Conservation (phyloP, 1,284 basidiomycete genomes). For the Ceratobasidium sp. region DNA sequence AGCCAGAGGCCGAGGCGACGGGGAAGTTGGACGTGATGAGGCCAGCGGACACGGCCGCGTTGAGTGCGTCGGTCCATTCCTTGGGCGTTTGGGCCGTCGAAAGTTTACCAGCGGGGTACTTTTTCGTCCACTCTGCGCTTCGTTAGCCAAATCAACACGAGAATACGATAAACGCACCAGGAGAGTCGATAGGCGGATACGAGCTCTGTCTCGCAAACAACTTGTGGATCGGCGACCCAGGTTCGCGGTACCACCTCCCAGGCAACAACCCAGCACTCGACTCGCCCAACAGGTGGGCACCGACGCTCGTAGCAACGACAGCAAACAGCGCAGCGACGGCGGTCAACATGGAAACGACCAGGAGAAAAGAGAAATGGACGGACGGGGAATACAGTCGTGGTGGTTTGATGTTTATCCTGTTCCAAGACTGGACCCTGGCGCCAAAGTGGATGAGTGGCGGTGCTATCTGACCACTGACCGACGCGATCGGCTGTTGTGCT, state of each 20-base stretch:
- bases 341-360: not conserved
- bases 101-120: conserved; percentile 54
- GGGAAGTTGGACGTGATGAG: conserved; percentile 77
- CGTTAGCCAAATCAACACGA: conserved; percentile 11
- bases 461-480: not conserved
- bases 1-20: conserved; percentile 60
- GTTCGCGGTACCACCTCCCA: conserved; percentile 61
- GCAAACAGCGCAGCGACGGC: conserved; percentile 2
- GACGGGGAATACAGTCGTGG: not conserved
- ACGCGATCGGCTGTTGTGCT: not conserved
- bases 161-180: conserved; percentile 59
- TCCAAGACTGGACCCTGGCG: conserved; percentile 4
- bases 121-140: conserved; percentile 45
- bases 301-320: not conserved
- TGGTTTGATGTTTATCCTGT: conserved; percentile 8
- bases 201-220: conserved; percentile 66
- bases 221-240: conserved; percentile 61
- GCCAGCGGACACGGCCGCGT: conserved; percentile 71
- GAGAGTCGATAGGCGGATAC: conserved; percentile 70
- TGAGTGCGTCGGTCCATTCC: conserved; percentile 76
- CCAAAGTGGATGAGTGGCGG: conserved; percentile 12
- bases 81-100: conserved; percentile 61
- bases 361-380: not conserved
- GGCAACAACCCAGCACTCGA: conserved; percentile 55
- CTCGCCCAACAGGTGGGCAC: not conserved